Evolutionary conservation across 768 basidiomycete genomes (phyloP).

Genomic region (Boletus bicolor): DNA sequence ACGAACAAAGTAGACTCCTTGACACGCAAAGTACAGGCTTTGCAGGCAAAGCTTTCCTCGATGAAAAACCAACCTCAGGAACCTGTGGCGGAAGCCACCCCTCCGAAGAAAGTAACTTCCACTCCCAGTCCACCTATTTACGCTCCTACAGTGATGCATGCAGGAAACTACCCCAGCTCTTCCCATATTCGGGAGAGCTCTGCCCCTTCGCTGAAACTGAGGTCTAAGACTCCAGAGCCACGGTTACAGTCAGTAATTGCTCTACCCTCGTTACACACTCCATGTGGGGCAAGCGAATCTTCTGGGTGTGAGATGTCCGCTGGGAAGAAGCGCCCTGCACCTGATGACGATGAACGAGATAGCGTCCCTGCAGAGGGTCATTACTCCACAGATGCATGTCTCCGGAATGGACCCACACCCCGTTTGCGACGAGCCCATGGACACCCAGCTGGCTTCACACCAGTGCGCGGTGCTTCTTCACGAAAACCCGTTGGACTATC

Average conservation of each 20-base stretch:
- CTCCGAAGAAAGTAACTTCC: constrained; percentile 4
- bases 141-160: constrained; percentile 5
- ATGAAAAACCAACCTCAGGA: constrained; percentile 41
- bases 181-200: constrained; percentile 34
- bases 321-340: constrained; percentile 71
- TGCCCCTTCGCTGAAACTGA: constrained; percentile 40
- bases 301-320: constrained; percentile 37
- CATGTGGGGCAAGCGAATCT: constrained; percentile 37
- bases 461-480: constrained; percentile 49
- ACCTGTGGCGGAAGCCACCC: constrained; percentile 7
- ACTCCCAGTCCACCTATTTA: constrained; percentile 14
- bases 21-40: constrained; percentile 66
- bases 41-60: constrained; percentile 64
- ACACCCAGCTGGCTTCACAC: constrained; percentile 69
- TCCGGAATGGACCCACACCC: constrained; percentile 47
- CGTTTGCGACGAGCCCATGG: constrained; percentile 58
- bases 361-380: constrained; percentile 67
- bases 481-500: constrained; percentile 33
- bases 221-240: constrained; percentile 55
- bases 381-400: constrained; percentile 37
- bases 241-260: constrained; percentile 12
- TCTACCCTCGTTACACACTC: constrained; percentile 44
- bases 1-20: constrained; percentile 65
- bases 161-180: constrained; percentile 3
- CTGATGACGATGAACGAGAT: constrained; percentile 70